phyloP scores from a whole-genome alignment of 2,329 filamentous ascomycete species.

The Onygena corvina region DNA sequence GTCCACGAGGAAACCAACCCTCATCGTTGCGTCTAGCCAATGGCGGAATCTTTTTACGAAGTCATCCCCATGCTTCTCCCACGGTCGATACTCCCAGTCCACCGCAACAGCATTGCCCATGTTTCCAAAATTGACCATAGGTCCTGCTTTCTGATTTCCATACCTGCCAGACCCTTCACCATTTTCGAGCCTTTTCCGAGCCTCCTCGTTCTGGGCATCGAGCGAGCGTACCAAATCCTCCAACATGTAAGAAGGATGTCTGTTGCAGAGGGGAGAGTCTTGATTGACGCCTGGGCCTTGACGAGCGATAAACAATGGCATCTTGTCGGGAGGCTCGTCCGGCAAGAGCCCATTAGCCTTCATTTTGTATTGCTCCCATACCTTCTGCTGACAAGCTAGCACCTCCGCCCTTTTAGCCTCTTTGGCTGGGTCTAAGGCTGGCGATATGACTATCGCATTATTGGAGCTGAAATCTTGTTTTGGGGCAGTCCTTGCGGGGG shows the following conservation, averaged over 20 bases:
- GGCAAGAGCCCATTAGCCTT: conserved; percentile 3
- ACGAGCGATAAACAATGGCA: conserved; percentile 11
- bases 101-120: conserved; percentile 8
- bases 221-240: not conserved
- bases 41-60: conserved; percentile 12
- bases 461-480: not conserved
- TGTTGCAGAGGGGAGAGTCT: conserved; percentile 12
- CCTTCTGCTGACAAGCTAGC: conserved; percentile 14
- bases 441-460: not conserved
- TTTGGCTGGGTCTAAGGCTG: not conserved
- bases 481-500: not conserved
- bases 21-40: conserved; percentile 13
- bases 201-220: not conserved
- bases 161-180: not conserved
- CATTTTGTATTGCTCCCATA: conserved; percentile 4
- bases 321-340: not conserved
- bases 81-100: conserved; percentile 23
- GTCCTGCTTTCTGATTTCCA: not conserved
- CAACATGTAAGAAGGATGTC: not conserved
- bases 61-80: conserved; percentile 10
- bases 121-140: not conserved
- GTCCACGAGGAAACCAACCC: conserved; percentile 12
- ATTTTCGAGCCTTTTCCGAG: not conserved
- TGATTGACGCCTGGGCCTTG: conserved; percentile 22
- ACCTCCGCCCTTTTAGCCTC: conserved; percentile 16